Evolutionary conservation across 2,329 filamentous ascomycete species (phyloP).

Genomic region (Xenoacremonium recifei): DNA sequence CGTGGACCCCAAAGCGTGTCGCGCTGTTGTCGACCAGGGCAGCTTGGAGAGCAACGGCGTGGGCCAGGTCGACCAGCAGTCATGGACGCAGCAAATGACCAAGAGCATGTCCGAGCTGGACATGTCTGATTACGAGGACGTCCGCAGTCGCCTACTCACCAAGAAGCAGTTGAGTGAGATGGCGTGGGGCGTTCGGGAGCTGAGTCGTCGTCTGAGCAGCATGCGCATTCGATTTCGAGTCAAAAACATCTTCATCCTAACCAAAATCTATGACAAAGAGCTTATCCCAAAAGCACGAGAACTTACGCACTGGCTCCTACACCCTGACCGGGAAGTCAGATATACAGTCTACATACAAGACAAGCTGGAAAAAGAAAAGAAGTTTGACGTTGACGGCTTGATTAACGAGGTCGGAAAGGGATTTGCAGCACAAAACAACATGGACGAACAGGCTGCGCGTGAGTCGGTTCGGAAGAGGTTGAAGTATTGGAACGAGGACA

Average conservation of each 20-base stretch:
- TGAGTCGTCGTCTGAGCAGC: conserved; percentile 81
- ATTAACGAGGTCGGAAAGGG: conserved; percentile 56
- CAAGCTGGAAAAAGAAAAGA: conserved; percentile 66
- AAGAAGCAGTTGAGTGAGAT: conserved; percentile 96
- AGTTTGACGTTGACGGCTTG: conserved; percentile 72
- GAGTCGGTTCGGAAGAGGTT: conserved; percentile 52
- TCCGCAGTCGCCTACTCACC: conserved; percentile 74
- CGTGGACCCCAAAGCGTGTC: conserved; percentile 25
- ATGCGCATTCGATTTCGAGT: conserved; percentile 81
- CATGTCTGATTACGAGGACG: conserved; percentile 32
- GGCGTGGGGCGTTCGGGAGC: conserved; percentile 90
- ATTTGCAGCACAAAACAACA: conserved; percentile 37
- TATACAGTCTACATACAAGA: conserved; percentile 86
- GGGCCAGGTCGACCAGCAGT: conserved; percentile 57
- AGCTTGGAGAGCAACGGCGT: conserved; percentile 36
- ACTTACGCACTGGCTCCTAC: conserved; percentile 77
- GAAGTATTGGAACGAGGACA: conserved; percentile 78
- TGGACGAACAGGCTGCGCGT: conserved; percentile 32
- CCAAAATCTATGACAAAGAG: conserved; percentile 85
- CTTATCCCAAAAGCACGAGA: conserved; percentile 76
- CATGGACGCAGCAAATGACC: conserved; percentile 50
- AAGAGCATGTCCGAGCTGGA: conserved; percentile 42
- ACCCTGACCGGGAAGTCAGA: conserved; percentile 60
- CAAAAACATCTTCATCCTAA: conserved; percentile 80
- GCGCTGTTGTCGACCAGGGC: conserved; percentile 36